Evolutionary conservation across 495 filamentous ascomycete species (phyloP).

Genomic region (Evernia prunastri): DNA sequence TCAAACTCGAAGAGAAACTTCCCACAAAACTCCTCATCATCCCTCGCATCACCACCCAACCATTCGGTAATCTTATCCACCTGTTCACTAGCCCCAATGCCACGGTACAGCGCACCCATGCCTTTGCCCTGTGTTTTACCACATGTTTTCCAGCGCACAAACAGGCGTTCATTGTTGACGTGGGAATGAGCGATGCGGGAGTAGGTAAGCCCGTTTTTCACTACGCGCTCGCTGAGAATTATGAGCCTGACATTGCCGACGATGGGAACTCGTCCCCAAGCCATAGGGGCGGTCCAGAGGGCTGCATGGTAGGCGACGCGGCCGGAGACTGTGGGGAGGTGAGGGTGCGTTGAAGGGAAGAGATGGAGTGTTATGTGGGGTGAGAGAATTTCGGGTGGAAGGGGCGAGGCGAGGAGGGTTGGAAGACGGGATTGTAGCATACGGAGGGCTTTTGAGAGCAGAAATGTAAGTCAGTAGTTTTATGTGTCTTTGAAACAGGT

Average conservation of each 20-base stretch:
- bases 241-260: slow-evolving; percentile 82
- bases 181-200: slow-evolving; percentile 24
- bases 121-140: slow-evolving; percentile 41
- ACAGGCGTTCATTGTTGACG: slow-evolving; percentile 61
- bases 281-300: slow-evolving; percentile 89
- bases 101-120: slow-evolving; percentile 38
- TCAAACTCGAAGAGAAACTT: slow-evolving; percentile 96
- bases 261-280: slow-evolving; percentile 87
- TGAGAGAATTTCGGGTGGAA: slow-evolving; percentile 80
- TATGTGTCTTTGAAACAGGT: neutral
- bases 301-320: slow-evolving; percentile 86
- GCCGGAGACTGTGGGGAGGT: slow-evolving; percentile 86
- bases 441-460: slow-evolving; percentile 57
- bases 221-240: slow-evolving; percentile 82
- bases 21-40: slow-evolving; percentile 62
- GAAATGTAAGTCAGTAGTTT: neutral
- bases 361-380: slow-evolving; percentile 89
- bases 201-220: slow-evolving; percentile 41
- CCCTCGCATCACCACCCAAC: slow-evolving; percentile 33
- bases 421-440: slow-evolving; percentile 82
- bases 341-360: slow-evolving; percentile 93
- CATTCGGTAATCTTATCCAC: slow-evolving; percentile 48
- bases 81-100: slow-evolving; percentile 36
- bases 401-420: slow-evolving; percentile 69
- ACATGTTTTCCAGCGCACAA: slow-evolving; percentile 78